Percentiles rank a stretch among this genome's conserved stretches.
These are phyloP conservation scores for Tilletia caries DNA, from an alignment of 1,284 basidiomycete species.

Conservation along the genomic window DNA sequence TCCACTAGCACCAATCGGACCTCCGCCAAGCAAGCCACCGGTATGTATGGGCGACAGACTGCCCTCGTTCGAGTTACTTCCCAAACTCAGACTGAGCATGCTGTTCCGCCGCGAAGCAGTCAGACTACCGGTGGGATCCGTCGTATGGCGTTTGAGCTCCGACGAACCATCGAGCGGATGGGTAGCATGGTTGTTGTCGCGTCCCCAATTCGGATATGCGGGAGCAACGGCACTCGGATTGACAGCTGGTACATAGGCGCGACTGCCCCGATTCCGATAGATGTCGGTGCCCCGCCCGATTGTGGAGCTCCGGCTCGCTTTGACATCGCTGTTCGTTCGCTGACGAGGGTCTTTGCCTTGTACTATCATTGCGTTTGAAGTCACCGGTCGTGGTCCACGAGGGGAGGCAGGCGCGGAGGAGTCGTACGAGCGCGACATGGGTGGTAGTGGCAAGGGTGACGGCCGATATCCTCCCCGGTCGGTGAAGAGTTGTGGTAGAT, in stretches of 20 bases:
- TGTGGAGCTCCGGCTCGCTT: not conserved
- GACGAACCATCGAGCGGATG: not conserved
- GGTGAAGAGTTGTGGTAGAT: not conserved
- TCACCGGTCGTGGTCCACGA: not conserved
- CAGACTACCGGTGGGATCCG: not conserved
- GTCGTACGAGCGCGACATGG: not conserved
- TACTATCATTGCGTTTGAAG: not conserved
- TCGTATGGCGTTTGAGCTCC: not conserved
- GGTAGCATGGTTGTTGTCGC: not conserved
- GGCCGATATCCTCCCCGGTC: not conserved
- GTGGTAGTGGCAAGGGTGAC: not conserved
- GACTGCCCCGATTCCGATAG: not conserved
- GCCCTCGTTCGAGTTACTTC: slow-evolving; percentile 6
- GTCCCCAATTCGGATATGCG: not conserved
- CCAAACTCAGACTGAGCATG: slow-evolving; percentile 10
- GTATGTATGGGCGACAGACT: not conserved
- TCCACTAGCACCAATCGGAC: not conserved
- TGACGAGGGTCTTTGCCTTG: not conserved
- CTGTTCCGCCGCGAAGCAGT: slow-evolving; percentile 3
- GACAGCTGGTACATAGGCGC: slow-evolving; percentile 1
- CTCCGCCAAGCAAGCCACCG: not conserved
- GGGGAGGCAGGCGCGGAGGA: not conserved
- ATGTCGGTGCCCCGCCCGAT: slow-evolving; percentile 9
- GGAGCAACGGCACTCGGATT: slow-evolving; percentile 7
- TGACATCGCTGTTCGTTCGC: not conserved